phyloP scores from a whole-genome alignment of 163 green algal species.

The Coccomyxa subellipsoidea region DNA sequence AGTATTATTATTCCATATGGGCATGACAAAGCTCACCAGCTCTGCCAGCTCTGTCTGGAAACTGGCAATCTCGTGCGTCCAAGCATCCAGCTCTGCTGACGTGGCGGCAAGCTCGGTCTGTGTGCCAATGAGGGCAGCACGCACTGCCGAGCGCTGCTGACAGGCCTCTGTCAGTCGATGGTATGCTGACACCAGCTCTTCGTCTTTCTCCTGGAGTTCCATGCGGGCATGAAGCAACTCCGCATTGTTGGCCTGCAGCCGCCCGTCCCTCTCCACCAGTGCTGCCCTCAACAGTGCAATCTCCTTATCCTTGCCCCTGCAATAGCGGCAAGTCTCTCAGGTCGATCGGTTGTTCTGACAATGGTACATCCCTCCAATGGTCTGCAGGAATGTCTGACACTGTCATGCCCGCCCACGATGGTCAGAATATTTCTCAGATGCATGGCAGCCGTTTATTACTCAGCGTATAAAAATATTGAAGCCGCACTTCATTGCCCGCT shows the following conservation, averaged over 20 bases:
- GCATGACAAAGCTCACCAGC: background rate
- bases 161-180: background rate
- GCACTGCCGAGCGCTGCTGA: background rate
- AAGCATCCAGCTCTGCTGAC: slow-evolving; percentile 4
- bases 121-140: background rate
- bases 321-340: background rate
- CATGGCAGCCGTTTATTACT: no score
- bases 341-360: background rate
- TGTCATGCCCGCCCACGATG: background rate
- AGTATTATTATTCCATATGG: background rate
- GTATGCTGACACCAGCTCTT: background rate
- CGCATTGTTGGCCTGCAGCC: background rate
- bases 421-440: background rate
- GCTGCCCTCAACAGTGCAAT: slow-evolving; percentile 4
- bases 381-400: background rate
- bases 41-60: background rate
- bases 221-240: slow-evolving; percentile 1
- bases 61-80: slow-evolving; percentile 5
- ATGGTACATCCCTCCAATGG: background rate
- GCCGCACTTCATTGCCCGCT: background rate
- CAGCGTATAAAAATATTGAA: no score
- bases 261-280: background rate
- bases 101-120: slow-evolving; percentile 6
- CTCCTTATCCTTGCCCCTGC: slow-evolving; percentile 1
- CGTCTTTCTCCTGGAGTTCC: slow-evolving; percentile 4